Evolutionary conservation across 2,329 filamentous ascomycete species (phyloP).

Genomic region (Domatiomyces globalis): DNA sequence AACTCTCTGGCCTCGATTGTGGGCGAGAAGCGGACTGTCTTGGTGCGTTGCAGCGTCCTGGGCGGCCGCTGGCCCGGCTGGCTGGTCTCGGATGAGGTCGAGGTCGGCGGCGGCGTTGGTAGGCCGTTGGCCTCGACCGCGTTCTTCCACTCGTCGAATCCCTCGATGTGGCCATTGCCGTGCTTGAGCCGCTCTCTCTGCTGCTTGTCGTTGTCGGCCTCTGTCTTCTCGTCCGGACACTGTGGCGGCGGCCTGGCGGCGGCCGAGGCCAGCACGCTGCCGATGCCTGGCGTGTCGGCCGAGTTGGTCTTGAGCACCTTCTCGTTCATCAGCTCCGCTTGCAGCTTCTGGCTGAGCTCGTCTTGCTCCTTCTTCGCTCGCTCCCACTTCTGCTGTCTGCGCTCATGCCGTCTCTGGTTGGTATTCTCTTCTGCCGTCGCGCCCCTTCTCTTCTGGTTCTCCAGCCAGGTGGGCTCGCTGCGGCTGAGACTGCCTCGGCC

Average conservation of each 20-base stretch:
- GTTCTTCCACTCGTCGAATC: conserved; percentile 18
- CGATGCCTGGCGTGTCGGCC: conserved; percentile 13
- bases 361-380: conserved; percentile 77
- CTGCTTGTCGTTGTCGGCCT: conserved; percentile 2
- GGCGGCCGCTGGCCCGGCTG: conserved; percentile 10
- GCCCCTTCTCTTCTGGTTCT: conserved; percentile 59
- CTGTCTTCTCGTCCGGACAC: neutral
- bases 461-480: conserved; percentile 88
- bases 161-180: conserved; percentile 8
- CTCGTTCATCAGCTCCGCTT: conserved; percentile 32
- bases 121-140: conserved; percentile 15
- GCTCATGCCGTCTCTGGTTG: conserved; percentile 59
- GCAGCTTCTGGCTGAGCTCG: conserved; percentile 58
- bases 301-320: conserved; percentile 14
- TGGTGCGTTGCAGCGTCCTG: conserved; percentile 24
- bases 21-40: conserved; percentile 58
- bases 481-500: conserved; percentile 86
- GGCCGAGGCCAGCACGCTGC: conserved; percentile 13
- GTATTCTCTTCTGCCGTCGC: conserved; percentile 79
- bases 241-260: conserved; percentile 1
- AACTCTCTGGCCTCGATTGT: conserved; percentile 52
- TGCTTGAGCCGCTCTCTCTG: neutral
- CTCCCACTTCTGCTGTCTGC: conserved; percentile 76
- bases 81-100: conserved; percentile 11
- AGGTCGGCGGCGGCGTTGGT: conserved; percentile 18